Evolutionary conservation across 805 yeast genomes (phyloP), one percentile per base, ranked within the genome.

Genomic region (Kregervanrija delftensis): DNA sequence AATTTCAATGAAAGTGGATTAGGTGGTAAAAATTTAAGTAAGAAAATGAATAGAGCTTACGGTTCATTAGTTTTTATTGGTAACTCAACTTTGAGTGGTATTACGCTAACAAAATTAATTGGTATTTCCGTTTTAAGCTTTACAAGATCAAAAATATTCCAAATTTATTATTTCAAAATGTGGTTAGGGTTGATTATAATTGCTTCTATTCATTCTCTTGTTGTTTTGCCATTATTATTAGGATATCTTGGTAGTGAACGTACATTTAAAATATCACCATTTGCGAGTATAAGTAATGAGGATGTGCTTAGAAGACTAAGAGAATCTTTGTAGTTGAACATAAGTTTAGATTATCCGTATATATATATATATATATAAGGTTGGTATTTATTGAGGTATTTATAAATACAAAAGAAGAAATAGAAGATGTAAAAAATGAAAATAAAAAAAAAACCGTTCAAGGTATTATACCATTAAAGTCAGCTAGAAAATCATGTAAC

Each of bases 81-180:
- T 3, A 87, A 89, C 1, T 79, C 96, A 0, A 96, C 93, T 0
- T 71, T 93, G 48, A 83, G 87, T 17, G 99, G 99, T 2, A 91
- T 91, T 42, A 84, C 96, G 3, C 58, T 88, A 52, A 93, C 98
- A 1, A 91, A 91, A 58, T 65, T 91, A 16, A 81, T 93, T 53
- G 99, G 99, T 1, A 88, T 91, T 1, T 63, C 73, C 22, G 96
- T 91, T 10, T 67, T 91, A 34, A 95, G 95, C 5, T 89, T 90
- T 61, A 87, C 98, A 0, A 69, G 77, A 50, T 86, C 96, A 14
- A 81, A 84, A 61, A 90, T 91, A 30, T 93, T 91, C 63, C 95
- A 88, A 53, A 77, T 91, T 1, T 91, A 87, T 63, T 91, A 93
- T 61, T 91, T 91, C 71, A 69, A 96, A 49, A 90, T 91, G 96